Evolutionary conservation across 1,139 yeast genomes (phyloP), one percentile per base, ranked within the genome.

Genomic region (Zygosaccharomyces sapae): DNA sequence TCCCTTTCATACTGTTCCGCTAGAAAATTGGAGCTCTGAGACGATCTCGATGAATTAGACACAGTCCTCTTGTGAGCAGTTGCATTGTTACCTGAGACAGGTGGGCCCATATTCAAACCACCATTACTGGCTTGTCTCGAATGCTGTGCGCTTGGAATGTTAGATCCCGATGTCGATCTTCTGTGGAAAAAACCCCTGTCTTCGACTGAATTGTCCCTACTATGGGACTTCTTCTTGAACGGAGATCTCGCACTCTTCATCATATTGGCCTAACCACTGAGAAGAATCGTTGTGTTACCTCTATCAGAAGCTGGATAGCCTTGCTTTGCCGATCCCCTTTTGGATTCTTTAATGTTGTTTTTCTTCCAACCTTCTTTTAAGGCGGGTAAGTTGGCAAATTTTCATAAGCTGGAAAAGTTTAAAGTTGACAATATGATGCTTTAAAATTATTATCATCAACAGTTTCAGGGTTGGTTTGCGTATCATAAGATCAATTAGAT

Each of bases 1-100:
- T 79, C 83, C 27, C 66, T 59, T 47, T 77, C 81, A 55, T 75
- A 78, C 53, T 76, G 81, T 45, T 68, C 71, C 1, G 83, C 82
- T 43, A 78, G 59, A 33, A 68, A 60, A 53, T 65, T 65, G 3
- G 70, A 62, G 13, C 50, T 55, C 3, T 58, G 55, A 0, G 72
- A 67, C 5, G 59, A 49, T 22, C 53, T 59, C 3, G 66, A 61
- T n/a, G 65, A 52, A 9, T 59, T 53, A 10, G 68, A 63, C 8
- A 59, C 47, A 22, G 53, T 58, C 45, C 63, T 50, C 40, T 54
- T 59, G 41, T 58, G 62, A 5, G 55, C 41, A 24, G 18, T 3
- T 8, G 30, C 30, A 16, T 48, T 49, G 2, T 48, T 27, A 2
- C 55, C 58, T 7, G 57, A 53, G 2, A 55, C 45, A 1, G 60